Percentiles rank a stretch among this genome's conserved stretches.
Evolutionary conservation across 2,329 filamentous ascomycete genomes (phyloP).

Genomic region (Exophiala viscosa): DNA sequence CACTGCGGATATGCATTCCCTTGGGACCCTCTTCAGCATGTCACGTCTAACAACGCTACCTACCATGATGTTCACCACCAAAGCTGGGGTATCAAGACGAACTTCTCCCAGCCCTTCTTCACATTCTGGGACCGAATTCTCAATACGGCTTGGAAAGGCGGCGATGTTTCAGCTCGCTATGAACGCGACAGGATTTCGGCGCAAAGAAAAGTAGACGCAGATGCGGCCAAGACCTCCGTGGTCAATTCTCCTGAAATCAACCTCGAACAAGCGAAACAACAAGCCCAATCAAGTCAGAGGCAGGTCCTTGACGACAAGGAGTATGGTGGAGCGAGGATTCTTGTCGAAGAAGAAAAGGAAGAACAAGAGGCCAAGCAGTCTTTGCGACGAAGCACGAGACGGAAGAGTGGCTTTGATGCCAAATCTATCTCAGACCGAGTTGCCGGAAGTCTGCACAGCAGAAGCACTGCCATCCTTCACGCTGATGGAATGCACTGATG

Average conservation of each 20-base stretch:
- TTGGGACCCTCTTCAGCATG: conserved; percentile 86
- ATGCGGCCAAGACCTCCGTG: conserved; percentile 33
- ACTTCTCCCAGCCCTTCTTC: conserved; percentile 59
- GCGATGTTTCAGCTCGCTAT: conserved; percentile 57
- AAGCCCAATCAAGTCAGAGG: conserved; percentile 39
- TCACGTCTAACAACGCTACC: conserved; percentile 90
- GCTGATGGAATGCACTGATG: conserved; percentile 26
- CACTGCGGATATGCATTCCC: conserved; percentile 96
- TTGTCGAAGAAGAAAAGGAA: conserved; percentile 40
- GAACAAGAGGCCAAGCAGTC: conserved; percentile 33
- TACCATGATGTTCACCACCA: conserved; percentile 99
- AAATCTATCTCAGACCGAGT: conserved; percentile 32
- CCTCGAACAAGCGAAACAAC: conserved; percentile 32
- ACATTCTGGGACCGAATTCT: conserved; percentile 88
- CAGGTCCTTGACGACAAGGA: conserved; percentile 39
- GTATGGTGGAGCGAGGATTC: conserved; percentile 35
- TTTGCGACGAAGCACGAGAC: conserved; percentile 26
- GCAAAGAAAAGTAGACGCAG: conserved; percentile 54
- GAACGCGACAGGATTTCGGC: conserved; percentile 54
- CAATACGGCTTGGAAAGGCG: conserved; percentile 77
- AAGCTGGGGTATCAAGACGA: conserved; percentile 90
- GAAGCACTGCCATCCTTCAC: conserved; percentile 28
- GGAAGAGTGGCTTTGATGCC: conserved; percentile 31
- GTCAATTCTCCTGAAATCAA: conserved; percentile 31
- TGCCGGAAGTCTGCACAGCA: conserved; percentile 28